A percentile compares a stretch with the other conserved stretches of the same genome.
These are phyloP conservation scores for Balansia obtecta DNA, from an alignment of 2,329 filamentous ascomycete genomes.

Conservation along the genomic window DNA sequence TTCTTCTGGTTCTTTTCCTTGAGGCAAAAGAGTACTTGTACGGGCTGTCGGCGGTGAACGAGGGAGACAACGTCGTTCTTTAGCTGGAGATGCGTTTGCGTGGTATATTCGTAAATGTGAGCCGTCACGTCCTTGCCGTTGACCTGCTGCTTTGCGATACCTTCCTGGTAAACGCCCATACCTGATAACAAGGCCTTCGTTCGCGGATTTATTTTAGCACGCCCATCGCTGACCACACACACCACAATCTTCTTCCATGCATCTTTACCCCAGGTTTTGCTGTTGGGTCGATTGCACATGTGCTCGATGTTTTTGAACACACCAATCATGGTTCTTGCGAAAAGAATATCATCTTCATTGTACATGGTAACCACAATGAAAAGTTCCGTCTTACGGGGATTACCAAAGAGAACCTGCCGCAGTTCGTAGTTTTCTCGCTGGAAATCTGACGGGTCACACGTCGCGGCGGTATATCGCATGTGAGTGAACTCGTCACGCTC, in stretches of 20 bases:
- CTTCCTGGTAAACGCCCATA: conserved; percentile 95
- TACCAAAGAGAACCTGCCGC: conserved; percentile 83
- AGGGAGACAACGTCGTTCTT: conserved; percentile 82
- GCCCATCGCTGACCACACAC: conserved; percentile 91
- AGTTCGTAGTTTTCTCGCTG: conserved; percentile 83
- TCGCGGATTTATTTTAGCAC: conserved; percentile 89
- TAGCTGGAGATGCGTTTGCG: conserved; percentile 73
- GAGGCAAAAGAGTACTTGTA: conserved; percentile 94
- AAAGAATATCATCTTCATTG: conserved; percentile 94
- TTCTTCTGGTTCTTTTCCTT: conserved; percentile 99
- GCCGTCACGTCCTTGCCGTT: conserved; percentile 93
- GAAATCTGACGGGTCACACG: conserved; percentile 83
- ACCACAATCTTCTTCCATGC: conserved; percentile 99
- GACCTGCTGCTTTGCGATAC: conserved; percentile 96
- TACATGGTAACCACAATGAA: conserved; percentile 99
- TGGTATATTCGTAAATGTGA: conserved; percentile 94
- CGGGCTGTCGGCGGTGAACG: conserved; percentile 74
- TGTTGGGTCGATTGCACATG: conserved; percentile 87
- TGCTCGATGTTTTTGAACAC: conserved; percentile 98
- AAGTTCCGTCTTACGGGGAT: conserved; percentile 82
- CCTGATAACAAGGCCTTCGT: conserved; percentile 82
- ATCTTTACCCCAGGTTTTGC: conserved; percentile 96
- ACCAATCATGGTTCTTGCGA: conserved; percentile 89
- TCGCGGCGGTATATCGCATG: conserved; percentile 89
- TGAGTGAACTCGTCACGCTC: conserved; percentile 87